Evolutionary conservation across 2,329 filamentous ascomycete genomes (phyloP), one percentile per base, ranked within the genome.

Genomic region (Trichoderma endophyticum): DNA sequence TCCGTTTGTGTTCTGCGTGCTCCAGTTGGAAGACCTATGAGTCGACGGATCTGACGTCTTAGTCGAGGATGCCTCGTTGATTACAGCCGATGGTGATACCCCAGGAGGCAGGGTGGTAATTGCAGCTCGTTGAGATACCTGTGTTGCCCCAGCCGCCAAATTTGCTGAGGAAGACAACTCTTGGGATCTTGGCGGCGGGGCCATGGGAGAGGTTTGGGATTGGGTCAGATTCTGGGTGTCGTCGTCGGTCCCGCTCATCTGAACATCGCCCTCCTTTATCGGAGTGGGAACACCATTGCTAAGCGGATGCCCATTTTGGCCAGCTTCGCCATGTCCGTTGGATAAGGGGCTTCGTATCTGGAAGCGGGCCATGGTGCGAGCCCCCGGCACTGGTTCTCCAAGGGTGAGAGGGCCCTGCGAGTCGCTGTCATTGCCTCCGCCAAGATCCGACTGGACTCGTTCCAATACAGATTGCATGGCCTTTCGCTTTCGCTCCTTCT

Each of bases 51-150:
- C 90, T 1, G 93, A 93, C 2, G 93, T 95, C 82, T 97, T 96
- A n/a, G 95, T 97, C 1, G 95, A 97, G 2, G 94, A 97, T 2
- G 94, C 95, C 77, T 97, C 94, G 77, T 98, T 98, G 68, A 91
- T 83, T 72, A 87, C 80, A 14, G 86, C 87, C 30, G 87, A 88
- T 15, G 88, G 88, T 5, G 88, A 88, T 68, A 89, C 83, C 4
- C 87, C 89, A 0, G 85, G 82, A 1, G 89, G 87, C 3, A 91
- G 80, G 24, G 87, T 83, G 18, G 88, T 90, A 59, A 91, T 81
- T 1, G 84, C 86, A 5, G 91, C 92, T 59, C 86, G 83, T 78
- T 93, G 92, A 1, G 92, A 93, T 26, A 90, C 84, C 73, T 89
- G 88, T 3, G 86, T 87, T 75, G 82, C 89, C 72, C 79, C 88